phyloP scores from a whole-genome alignment of 352 stramenopile genomes.

The Phytophthora lateralis region DNA sequence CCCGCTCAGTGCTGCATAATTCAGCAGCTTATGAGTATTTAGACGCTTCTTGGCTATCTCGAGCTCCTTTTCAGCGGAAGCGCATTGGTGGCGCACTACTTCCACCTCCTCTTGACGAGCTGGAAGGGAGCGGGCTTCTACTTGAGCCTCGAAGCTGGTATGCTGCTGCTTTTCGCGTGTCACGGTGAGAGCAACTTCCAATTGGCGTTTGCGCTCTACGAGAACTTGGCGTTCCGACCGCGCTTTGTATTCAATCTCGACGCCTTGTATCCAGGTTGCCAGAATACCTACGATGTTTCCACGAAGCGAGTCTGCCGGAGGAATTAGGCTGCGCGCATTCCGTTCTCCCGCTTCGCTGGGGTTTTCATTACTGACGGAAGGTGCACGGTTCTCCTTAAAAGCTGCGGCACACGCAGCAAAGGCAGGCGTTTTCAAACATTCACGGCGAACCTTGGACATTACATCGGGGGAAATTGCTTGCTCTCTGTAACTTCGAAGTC shows the following conservation, averaged over 20 bases:
- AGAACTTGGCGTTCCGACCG: constrained; percentile 57
- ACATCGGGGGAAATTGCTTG: constrained; percentile 61
- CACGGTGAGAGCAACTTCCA: constrained; percentile 43
- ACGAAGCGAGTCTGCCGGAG: constrained; percentile 39
- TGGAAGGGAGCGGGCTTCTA: constrained; percentile 65
- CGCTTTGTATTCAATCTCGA: constrained; percentile 82
- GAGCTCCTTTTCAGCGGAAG: constrained; percentile 46
- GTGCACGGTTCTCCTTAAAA: constrained; percentile 29
- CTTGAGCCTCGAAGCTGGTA: constrained; percentile 63
- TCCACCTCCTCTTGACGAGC: constrained; percentile 71
- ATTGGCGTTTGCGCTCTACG: constrained; percentile 52
- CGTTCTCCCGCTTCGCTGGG: constrained; percentile 9
- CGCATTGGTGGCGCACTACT: constrained; percentile 26
- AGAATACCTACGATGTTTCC: constrained; percentile 59
- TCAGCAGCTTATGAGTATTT: constrained; percentile 53
- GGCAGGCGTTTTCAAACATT: constrained; percentile 59
- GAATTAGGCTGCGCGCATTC: constrained; percentile 31
- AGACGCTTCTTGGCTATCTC: constrained; percentile 52
- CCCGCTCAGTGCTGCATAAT: constrained; percentile 61
- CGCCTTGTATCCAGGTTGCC: constrained; percentile 72
- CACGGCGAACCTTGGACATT: constrained; percentile 77
- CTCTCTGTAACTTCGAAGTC: constrained; percentile 58
- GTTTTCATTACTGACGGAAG: constrained; percentile 5
- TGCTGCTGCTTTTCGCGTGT: constrained; percentile 46
- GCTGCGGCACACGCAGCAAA: constrained; percentile 40